A percentile compares a stretch with the other conserved stretches of the same genome.
Evolutionary conservation across 352 stramenopile species (phyloP).

Genomic region (Globisporangium acanthophoron): DNA sequence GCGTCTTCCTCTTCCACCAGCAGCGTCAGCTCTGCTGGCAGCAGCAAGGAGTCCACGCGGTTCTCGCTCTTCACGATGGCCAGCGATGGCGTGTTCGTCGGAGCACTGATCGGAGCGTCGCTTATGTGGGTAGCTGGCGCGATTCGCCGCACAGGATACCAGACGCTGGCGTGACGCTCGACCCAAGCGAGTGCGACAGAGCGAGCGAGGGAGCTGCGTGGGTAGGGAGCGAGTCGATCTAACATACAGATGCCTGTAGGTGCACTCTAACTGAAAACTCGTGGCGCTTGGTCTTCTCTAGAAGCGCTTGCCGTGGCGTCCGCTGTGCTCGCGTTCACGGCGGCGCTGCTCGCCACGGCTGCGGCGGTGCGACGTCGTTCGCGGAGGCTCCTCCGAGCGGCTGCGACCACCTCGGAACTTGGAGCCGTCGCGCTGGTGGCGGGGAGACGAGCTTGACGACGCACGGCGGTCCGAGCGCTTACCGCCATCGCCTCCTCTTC

Average conservation of each 20-base stretch:
- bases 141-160: conserved; percentile 27
- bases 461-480: conserved; percentile 1
- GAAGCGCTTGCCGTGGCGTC: conserved; percentile 12
- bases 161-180: conserved; percentile 14
- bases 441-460: neutral
- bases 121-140: conserved; percentile 27
- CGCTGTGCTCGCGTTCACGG: conserved; percentile 10
- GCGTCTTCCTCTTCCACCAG: neutral
- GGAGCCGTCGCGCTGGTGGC: neutral
- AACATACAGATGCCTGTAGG: conserved; percentile 3
- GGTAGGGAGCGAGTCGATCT: neutral
- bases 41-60: neutral
- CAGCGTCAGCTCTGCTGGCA: neutral
- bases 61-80: no score
- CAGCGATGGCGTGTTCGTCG: neutral
- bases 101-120: conserved; percentile 18
- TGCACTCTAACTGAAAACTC: neutral
- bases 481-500: neutral
- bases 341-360: conserved; percentile 12
- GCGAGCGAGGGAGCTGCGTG: neutral
- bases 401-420: neutral
- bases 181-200: neutral
- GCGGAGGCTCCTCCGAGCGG: neutral
- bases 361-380: conserved; percentile 11
- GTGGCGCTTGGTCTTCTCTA: neutral